Evolutionary conservation across 2,329 filamentous ascomycete genomes (phyloP), one percentile per base, ranked within the genome.

Genomic region (Sphaerulina vaccinii): DNA sequence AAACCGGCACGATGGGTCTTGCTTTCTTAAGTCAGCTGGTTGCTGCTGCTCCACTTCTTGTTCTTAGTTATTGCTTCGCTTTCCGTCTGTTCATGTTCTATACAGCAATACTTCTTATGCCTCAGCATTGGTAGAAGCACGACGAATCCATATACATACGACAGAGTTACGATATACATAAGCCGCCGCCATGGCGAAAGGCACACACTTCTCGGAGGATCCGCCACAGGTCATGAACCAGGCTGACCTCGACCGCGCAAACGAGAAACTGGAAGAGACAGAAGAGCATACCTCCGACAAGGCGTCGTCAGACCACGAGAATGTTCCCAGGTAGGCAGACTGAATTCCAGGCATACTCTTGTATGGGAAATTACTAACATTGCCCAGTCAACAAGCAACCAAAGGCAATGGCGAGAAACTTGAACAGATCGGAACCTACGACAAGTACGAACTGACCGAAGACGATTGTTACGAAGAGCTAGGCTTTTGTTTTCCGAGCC

Each of bases 401-500:
- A 16, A 53, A n/a, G 36, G 40, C 39, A 49, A 58, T 18, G 57
- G 52, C 43, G 57, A 60, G 21, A 57, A 66, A 19, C 54, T 64
- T 8, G 63, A 67, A 29, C 57, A 62, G 52, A 55, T 65, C 19
- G 66, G 64, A 54, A 65, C 63, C 3, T 59, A 75, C 61, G 73
- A 75, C 57, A 75, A 75, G 58, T 72, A 73, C 61, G 75, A 70
- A 29, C 56, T 65, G n/a, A 64, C 60, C 15, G 61, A 65, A 46
- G 61, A 62, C n/a, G 61, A 61, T 37, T 59, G 52, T 48, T 65
- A 65, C 54, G 65, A 74, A 13, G 62, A 67, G 19, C 73, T 79
- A 1, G 78, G 71, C 8, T 75, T 72, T 60, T 61, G 62, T 16
- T 80, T 72, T 62, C 65, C 76, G 0, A 61, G 63, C 3, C 68